Base-by-base conservation (phyloP, 179 eudicot species). In the Silene noctiflora region DNA sequence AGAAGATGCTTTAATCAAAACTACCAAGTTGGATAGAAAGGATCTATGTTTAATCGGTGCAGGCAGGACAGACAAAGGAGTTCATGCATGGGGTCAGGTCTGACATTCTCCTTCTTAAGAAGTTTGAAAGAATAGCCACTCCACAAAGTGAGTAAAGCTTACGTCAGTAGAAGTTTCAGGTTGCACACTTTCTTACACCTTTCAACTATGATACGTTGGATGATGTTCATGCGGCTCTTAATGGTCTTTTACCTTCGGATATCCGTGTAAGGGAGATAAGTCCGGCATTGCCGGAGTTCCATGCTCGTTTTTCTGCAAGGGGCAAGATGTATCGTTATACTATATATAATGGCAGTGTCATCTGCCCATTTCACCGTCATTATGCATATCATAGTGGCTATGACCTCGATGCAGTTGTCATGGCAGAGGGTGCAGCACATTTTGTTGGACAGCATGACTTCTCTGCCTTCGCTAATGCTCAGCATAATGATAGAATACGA, bases 21-120 rank as follows among this genome's bases (percentile, higher is more conserved):
- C 86, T 60, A 92, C 98, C 39, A 85, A 92, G 83, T 77, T 89
- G 65, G 91, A 91, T 13, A 84, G 98, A 6, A 75, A 82, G 67
- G 91, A 92, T 72, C 86, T 94, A 19, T 64, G 65, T 73, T 77
- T 94, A 75, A 94, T 91, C 73, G 96, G 97, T 74, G 95, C 98
- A 48, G 88, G 98, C 79, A 86, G 98, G 81, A 94, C 98, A 5
- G 98, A 94, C 84, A 84, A 91, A 62, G 98, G 98, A 76, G 98
- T 94, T 67, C 98, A 94, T 77, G 98, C 98, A 44, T 88, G 85
- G 88, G 98, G 98, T 72, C 98, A 94, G 97, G 97, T 94, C 83
- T 77, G 85, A 48, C 67, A 77, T 81, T 29, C 68, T 77, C 76
- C 31, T 59, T 69, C 24, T 77, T 81, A 64, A 69, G 79, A 53